These are phyloP conservation scores for Candida manassasensis DNA, from an alignment of 805 yeast genomes.

Conservation along the genomic window DNA sequence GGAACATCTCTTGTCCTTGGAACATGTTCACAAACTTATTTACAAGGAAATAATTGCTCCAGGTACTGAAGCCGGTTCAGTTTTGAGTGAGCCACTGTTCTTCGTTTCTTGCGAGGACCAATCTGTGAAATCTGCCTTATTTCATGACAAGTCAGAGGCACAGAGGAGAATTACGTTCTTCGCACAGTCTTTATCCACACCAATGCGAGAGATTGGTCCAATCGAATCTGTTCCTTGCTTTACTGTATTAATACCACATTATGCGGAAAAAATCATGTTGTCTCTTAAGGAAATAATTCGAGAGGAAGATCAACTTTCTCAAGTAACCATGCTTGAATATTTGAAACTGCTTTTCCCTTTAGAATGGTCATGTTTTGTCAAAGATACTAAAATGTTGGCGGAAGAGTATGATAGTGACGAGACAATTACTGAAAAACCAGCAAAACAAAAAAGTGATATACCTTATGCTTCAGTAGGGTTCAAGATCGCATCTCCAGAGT, in stretches of 20 bases:
- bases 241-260: slow-evolving; percentile 91
- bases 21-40: slow-evolving; percentile 62
- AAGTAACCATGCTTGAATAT: slow-evolving; percentile 90
- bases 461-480: slow-evolving; percentile 96
- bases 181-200: slow-evolving; percentile 85
- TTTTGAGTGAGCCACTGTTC: slow-evolving; percentile 66
- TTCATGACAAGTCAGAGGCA: slow-evolving; percentile 68
- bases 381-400: slow-evolving; percentile 91
- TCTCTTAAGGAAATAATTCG: slow-evolving; percentile 95
- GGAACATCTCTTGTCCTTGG: slow-evolving; percentile 71
- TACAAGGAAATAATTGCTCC: slow-evolving; percentile 45
- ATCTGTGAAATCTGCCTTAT: slow-evolving; percentile 51
- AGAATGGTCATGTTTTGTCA: slow-evolving; percentile 97
- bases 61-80: slow-evolving; percentile 33
- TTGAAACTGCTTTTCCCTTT: slow-evolving; percentile 92
- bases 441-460: slow-evolving; percentile 64
- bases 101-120: slow-evolving; percentile 82
- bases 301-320: slow-evolving; percentile 94
- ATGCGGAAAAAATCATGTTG: slow-evolving; percentile 86
- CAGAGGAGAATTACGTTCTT: slow-evolving; percentile 79
- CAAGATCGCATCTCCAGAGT: slow-evolving; percentile 96
- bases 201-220: slow-evolving; percentile 70
- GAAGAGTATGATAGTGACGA: slow-evolving; percentile 70
- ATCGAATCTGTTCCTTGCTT: slow-evolving; percentile 72
- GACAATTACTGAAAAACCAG: slow-evolving; percentile 9